These are phyloP conservation scores for Boletus subparvulus DNA, from an alignment of 768 basidiomycete species.

Conservation along the genomic window DNA sequence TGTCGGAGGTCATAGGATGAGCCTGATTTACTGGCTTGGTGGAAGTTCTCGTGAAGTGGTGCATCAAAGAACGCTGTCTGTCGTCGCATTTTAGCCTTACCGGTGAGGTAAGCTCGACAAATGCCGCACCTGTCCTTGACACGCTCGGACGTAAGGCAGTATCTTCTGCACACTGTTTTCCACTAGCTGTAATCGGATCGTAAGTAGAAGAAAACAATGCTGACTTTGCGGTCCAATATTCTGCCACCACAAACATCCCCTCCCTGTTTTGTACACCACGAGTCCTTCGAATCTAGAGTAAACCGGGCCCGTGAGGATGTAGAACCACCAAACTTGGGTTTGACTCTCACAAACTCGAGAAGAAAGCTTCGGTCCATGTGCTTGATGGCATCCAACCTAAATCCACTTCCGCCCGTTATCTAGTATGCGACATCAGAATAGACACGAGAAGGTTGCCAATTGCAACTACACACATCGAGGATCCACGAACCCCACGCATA, in stretches of 20 bases:
- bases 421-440: conserved; percentile 26
- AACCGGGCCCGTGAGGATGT: neutral
- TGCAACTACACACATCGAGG: conserved; percentile 44
- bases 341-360: conserved; percentile 58
- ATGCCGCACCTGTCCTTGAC: conserved; percentile 60
- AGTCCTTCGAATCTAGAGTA: conserved; percentile 49
- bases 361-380: conserved; percentile 77
- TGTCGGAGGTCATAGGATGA: conserved; percentile 71
- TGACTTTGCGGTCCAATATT: conserved; percentile 80
- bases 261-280: conserved; percentile 45
- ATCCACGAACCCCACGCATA: conserved; percentile 80
- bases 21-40: conserved; percentile 68
- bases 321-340: neutral
- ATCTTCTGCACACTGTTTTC: conserved; percentile 46
- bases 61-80: conserved; percentile 91
- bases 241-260: conserved; percentile 67
- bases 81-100: neutral
- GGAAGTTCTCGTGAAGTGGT: conserved; percentile 82
- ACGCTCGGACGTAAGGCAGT: conserved; percentile 56
- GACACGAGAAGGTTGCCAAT: neutral
- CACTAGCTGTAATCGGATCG: neutral
- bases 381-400: conserved; percentile 89
- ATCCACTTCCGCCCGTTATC: conserved; percentile 71
- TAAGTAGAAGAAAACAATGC: conserved; percentile 16
- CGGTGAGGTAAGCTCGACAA: neutral